Conservation (phyloP, 1,284 basidiomycete species). For the Malassezia equina region DNA sequence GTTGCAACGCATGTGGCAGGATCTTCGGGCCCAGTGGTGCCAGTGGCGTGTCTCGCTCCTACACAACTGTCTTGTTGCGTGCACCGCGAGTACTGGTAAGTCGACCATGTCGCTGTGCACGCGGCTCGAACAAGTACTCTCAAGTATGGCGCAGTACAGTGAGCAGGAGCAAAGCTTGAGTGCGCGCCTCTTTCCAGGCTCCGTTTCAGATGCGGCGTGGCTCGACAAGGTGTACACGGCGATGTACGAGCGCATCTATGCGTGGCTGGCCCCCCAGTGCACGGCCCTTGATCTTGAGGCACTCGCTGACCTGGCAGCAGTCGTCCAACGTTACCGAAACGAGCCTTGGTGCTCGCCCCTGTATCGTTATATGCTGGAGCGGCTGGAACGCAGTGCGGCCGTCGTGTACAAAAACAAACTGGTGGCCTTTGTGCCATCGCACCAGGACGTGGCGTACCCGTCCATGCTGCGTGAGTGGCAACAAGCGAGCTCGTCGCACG, state of each 20-base stretch:
- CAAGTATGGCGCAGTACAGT: neutral
- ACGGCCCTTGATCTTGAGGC: neutral
- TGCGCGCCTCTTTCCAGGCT: neutral
- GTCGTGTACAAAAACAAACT: neutral
- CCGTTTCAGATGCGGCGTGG: neutral
- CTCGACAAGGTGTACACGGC: neutral
- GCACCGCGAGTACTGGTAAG: neutral
- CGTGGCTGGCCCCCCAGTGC: neutral
- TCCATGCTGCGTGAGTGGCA: neutral
- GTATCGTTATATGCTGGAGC: neutral
- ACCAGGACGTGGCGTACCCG: conserved; percentile 2
- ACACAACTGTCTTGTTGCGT: neutral
- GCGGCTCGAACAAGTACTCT: neutral
- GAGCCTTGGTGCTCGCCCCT: conserved; percentile 2
- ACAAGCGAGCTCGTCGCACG: neutral
- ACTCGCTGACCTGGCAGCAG: neutral
- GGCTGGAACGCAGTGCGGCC: neutral
- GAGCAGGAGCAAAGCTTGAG: neutral
- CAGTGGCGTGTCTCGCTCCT: conserved; percentile 4
- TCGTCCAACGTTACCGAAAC: neutral
- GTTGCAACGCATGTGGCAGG: neutral
- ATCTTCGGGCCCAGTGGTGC: neutral
- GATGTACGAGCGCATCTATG: neutral
- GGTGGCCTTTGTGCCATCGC: neutral
- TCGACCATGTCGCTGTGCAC: neutral